Conservation (phyloP, 495 filamentous ascomycete genomes). For the Xylaria bambusicola region DNA sequence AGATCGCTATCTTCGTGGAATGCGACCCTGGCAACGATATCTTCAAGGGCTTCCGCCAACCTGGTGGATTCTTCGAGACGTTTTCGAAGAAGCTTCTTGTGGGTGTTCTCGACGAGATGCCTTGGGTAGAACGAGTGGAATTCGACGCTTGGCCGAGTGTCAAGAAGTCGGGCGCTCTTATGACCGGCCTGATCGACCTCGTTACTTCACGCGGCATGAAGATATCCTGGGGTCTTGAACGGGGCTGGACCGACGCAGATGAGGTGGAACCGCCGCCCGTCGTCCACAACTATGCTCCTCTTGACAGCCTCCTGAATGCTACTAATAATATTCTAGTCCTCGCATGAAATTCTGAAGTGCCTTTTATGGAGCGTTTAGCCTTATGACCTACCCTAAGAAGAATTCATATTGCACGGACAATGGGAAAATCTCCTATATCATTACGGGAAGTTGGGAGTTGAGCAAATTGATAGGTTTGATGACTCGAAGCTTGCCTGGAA, state of each 20-base stretch:
- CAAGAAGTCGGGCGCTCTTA: conserved; percentile 66
- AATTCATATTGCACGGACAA: background rate
- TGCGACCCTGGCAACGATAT: conserved; percentile 72
- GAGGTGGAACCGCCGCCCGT: conserved; percentile 33
- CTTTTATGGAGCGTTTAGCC: background rate
- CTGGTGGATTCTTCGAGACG: conserved; percentile 70
- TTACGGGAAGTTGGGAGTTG: no score
- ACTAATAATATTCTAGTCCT: conserved; percentile 23
- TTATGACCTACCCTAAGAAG: background rate
- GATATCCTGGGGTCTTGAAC: conserved; percentile 69
- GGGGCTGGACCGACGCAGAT: conserved; percentile 61
- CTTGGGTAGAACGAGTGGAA: conserved; percentile 62
- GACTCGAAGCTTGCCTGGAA: background rate
- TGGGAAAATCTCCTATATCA: no score
- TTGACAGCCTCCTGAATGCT: conserved; percentile 22
- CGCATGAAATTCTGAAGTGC: background rate
- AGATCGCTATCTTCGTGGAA: conserved; percentile 75
- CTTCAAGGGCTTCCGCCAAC: conserved; percentile 72
- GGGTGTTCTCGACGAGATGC: conserved; percentile 60
- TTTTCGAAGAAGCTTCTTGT: conserved; percentile 65
- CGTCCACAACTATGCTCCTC: conserved; percentile 27
- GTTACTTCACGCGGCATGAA: conserved; percentile 51
- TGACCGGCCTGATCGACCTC: conserved; percentile 65
- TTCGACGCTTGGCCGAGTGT: conserved; percentile 78
- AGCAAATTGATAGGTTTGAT: background rate